phyloP scores from a whole-genome alignment of 2,329 filamentous ascomycete species.

The Tolypocladium album region DNA sequence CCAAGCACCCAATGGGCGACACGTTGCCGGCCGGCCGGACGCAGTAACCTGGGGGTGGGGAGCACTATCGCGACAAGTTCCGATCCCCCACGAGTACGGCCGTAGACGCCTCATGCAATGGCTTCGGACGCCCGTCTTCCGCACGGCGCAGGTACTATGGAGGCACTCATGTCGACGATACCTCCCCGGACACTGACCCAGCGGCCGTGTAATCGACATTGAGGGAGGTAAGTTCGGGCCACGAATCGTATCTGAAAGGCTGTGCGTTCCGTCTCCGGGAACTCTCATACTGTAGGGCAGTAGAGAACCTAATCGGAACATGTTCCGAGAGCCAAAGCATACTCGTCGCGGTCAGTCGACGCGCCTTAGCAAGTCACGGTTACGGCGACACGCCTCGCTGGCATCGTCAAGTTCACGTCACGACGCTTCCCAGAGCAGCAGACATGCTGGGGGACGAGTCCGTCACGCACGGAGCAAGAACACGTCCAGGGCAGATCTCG shows the following conservation, averaged over 20 bases:
- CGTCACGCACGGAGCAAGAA: not conserved
- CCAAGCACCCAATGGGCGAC: not conserved
- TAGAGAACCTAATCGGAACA: not conserved
- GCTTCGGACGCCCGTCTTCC: no score
- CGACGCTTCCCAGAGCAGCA: not conserved
- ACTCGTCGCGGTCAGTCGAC: no score
- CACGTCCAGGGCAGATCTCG: not conserved
- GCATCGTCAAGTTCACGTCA: not conserved
- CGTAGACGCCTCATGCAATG: no score
- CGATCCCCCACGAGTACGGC: not conserved
- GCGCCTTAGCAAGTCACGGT: no score
- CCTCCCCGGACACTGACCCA: no score
- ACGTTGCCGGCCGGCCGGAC: no score
- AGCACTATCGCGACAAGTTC: not conserved
- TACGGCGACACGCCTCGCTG: not conserved
- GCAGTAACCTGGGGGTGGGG: no score
- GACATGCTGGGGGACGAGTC: not conserved
- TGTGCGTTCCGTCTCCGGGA: not conserved
- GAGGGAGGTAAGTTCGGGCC: not conserved
- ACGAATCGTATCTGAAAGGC: not conserved
- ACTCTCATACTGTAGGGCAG: not conserved
- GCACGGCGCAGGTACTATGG: no score
- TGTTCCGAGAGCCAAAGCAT: not conserved
- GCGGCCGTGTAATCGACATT: no score
- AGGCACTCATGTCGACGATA: not conserved